These are phyloP conservation scores for Salix brachista DNA, from an alignment of 345 rosid genomes.

Conservation along the genomic window DNA sequence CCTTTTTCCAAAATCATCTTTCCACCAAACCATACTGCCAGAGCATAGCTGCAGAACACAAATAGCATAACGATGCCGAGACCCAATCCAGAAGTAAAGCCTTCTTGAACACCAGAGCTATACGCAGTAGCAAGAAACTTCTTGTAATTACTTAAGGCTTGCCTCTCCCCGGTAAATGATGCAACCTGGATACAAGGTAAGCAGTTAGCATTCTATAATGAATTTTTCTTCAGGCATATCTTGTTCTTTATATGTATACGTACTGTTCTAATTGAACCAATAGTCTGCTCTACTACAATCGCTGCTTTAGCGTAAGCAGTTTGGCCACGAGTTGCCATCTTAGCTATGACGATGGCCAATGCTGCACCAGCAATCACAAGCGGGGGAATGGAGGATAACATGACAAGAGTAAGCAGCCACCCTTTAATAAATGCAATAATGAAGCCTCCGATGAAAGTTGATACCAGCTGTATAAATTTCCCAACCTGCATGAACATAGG, in stretches of 20 bases:
- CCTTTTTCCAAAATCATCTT: constrained; percentile 60
- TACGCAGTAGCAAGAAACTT: constrained; percentile 48
- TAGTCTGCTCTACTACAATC: constrained; percentile 73
- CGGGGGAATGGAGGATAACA: constrained; percentile 66
- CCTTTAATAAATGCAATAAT: constrained; percentile 65
- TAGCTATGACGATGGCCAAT: constrained; percentile 48
- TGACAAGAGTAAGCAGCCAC: constrained; percentile 82
- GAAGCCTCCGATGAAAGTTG: constrained; percentile 82
- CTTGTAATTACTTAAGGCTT: constrained; percentile 48
- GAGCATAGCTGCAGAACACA: constrained; percentile 42
- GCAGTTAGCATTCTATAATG: neutral
- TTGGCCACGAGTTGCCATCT: constrained; percentile 68
- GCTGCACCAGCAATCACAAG: constrained; percentile 58
- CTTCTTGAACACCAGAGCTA: constrained; percentile 48
- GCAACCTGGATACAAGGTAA: constrained; percentile 45
- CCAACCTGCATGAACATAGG: constrained; percentile 54
- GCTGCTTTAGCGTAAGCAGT: constrained; percentile 80
- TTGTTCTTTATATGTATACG: neutral
- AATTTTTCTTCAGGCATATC: neutral
- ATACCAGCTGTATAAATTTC: constrained; percentile 61
- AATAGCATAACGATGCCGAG: constrained; percentile 35
- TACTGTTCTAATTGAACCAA: constrained; percentile 85
- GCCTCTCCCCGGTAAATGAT: constrained; percentile 65
- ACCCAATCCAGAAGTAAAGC: constrained; percentile 52
- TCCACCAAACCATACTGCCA: constrained; percentile 64